Base-by-base conservation (phyloP, 495 filamentous ascomycete genomes). In the Tuber magnatum region DNA sequence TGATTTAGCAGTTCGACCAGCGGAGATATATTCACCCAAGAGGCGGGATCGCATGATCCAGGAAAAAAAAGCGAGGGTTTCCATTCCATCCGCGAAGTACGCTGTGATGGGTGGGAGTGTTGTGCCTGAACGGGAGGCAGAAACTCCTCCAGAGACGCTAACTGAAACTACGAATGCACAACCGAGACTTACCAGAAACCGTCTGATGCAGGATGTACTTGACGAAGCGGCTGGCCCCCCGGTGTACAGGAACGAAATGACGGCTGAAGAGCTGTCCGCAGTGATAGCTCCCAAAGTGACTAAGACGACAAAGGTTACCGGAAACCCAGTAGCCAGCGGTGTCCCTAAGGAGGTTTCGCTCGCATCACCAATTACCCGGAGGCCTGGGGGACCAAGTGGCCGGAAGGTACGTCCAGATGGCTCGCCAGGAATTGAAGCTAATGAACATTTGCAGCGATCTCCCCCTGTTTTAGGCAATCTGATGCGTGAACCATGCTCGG, bases 381-480 rank as follows among this genome's bases (percentile, higher is more conserved):
- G n/a, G n/a, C n/a, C n/a, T n/a, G n/a, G n/a, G n/a, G n/a, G n/a
- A n/a, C n/a, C n/a, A n/a, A n/a, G n/a, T n/a, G n/a, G n/a, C n/a
- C n/a, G n/a, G n/a, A n/a, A n/a, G n/a, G n/a, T n/a, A n/a, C n/a
- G n/a, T n/a, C n/a, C n/a, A n/a, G n/a, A n/a, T n/a, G n/a, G n/a
- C 2, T 0, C 3, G 51, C 3, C 3, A 14, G 3, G 6, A 12
- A 9, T 14, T 0, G 51, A 61, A n/a, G 22, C 46, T 48, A 18
- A 48, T 8, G 8, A 28, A 61, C 8, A 28, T 32, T 1, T 3
- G 3, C n/a, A 28, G 51, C 2, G 9, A 61, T 14, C 51, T 5
- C 9, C 14, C 0, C 3, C n/a, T 14, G 10, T 5, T 1, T 2
- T 10, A 1, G 1, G 24, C 24, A 0, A 10, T 1, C 2, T 0